Conservation (phyloP, 2,329 filamentous ascomycete genomes). For the Ceratocystis huliohia region DNA sequence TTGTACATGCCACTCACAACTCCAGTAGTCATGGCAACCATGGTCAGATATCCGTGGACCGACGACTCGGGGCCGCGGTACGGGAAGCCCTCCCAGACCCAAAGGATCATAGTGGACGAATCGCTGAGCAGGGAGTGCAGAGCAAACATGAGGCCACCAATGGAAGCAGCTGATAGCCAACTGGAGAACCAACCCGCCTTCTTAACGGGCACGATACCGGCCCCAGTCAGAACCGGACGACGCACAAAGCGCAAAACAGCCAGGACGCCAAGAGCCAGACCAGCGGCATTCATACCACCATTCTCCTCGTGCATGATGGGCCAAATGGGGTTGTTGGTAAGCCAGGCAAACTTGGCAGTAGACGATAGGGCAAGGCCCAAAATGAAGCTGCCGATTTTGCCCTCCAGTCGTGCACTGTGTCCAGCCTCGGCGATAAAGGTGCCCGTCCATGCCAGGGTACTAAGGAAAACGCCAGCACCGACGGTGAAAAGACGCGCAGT, state of each 20-base stretch:
- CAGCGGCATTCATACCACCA: conserved; percentile 83
- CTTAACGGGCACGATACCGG: conserved; percentile 27
- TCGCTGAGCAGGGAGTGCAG: conserved; percentile 90
- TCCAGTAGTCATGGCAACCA: conserved; percentile 75
- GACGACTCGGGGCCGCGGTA: conserved; percentile 75
- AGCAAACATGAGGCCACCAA: conserved; percentile 76
- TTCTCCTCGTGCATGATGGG: conserved; percentile 81
- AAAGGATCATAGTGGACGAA: conserved; percentile 96
- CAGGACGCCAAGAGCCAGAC: conserved; percentile 60
- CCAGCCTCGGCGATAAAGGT: conserved; percentile 67
- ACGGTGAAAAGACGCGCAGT: conserved; percentile 66
- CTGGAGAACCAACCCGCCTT: conserved; percentile 42
- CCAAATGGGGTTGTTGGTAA: conserved; percentile 95
- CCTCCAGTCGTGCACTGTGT: conserved; percentile 64
- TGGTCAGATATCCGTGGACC: conserved; percentile 79
- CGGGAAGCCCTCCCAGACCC: conserved; percentile 96
- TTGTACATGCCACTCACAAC: conserved; percentile 62
- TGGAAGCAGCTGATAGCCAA: conserved; percentile 57
- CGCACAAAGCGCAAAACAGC: conserved; percentile 66
- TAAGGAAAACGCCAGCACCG: conserved; percentile 66
- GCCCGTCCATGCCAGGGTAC: conserved; percentile 72
- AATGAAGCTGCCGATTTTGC: conserved; percentile 65
- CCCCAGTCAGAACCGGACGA: conserved; percentile 39
- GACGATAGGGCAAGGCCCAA: conserved; percentile 75
- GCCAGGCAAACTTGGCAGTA: conserved; percentile 81